Conservation (phyloP, 2,329 filamentous ascomycete genomes). For the Aspergillus sp. region DNA sequence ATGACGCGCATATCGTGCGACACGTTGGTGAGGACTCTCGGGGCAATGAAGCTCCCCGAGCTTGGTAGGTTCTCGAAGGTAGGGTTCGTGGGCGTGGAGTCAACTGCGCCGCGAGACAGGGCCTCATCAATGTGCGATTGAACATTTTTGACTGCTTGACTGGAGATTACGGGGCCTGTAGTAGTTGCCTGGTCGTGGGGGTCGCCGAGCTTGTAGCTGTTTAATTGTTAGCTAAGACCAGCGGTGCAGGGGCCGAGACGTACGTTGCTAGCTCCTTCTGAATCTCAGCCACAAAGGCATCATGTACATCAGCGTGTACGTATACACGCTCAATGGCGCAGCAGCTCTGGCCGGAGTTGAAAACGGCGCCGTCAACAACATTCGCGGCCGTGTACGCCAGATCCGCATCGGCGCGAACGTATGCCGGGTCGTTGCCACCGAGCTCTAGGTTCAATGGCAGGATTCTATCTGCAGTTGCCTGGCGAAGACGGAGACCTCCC, state of each 20-base stretch:
- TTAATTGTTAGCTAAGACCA: background rate
- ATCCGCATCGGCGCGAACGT: conserved; percentile 79
- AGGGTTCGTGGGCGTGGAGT: conserved; percentile 74
- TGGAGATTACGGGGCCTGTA: conserved; percentile 81
- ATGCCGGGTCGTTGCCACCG: conserved; percentile 89
- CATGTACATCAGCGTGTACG: conserved; percentile 78
- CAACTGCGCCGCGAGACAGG: conserved; percentile 73
- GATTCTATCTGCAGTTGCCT: conserved; percentile 75
- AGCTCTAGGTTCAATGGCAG: conserved; percentile 84
- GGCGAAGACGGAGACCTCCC: conserved; percentile 78
- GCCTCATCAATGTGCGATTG: conserved; percentile 78
- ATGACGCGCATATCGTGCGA: conserved; percentile 82
- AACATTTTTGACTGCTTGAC: conserved; percentile 71
- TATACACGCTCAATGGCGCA: conserved; percentile 88
- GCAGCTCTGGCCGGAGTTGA: conserved; percentile 95
- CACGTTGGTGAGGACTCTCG: conserved; percentile 74
- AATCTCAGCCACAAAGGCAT: conserved; percentile 75
- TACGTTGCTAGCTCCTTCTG: conserved; percentile 71
- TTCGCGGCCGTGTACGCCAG: conserved; percentile 84
- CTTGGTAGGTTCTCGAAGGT: conserved; percentile 68
- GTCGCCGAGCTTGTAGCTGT: conserved; percentile 58
- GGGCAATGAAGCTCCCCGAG: conserved; percentile 80
- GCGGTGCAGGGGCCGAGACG: background rate
- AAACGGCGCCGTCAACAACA: conserved; percentile 86
- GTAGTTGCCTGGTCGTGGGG: conserved; percentile 73